These are phyloP conservation scores for Vigna nakashimae DNA, from an alignment of 306 rosid species.

Conservation along the genomic window DNA sequence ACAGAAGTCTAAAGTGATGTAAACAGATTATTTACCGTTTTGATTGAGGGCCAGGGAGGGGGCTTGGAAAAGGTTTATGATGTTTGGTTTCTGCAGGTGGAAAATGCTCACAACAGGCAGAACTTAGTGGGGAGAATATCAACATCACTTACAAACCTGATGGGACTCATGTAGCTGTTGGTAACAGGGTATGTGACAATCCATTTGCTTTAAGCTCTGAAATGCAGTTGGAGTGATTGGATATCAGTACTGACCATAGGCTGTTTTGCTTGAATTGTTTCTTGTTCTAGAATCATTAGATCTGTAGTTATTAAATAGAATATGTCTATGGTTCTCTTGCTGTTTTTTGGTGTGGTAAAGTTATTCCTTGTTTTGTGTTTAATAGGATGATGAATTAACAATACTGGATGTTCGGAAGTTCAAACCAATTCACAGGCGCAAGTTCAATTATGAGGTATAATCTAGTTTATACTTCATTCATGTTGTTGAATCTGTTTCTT, in stretches of 20 bases:
- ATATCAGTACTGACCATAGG: conserved; percentile 17
- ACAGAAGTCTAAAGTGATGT: neutral
- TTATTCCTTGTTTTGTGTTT: conserved; percentile 23
- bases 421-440: conserved; percentile 91
- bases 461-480: conserved; percentile 29
- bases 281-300: conserved; percentile 28
- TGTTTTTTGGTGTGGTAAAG: conserved; percentile 20
- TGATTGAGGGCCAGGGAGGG: neutral
- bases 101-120: conserved; percentile 89
- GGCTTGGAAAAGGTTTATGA: conserved; percentile 25
- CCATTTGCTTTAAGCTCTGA: conserved; percentile 37
- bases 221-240: conserved; percentile 26
- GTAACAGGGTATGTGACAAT: conserved; percentile 79
- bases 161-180: conserved; percentile 92
- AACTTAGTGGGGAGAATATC: conserved; percentile 94
- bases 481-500: conserved; percentile 21
- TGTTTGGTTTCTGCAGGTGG: conserved; percentile 68
- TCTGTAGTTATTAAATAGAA: conserved; percentile 34
- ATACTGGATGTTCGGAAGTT: conserved; percentile 96
- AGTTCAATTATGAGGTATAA: conserved; percentile 90
- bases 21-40: neutral
- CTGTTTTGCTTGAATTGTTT: conserved; percentile 11
- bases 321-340: conserved; percentile 15
- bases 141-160: conserved; percentile 98
- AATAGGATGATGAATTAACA: conserved; percentile 91